Conservation (phyloP, 192 early-diverging fungal species). For the Glomus cerebriforme region DNA sequence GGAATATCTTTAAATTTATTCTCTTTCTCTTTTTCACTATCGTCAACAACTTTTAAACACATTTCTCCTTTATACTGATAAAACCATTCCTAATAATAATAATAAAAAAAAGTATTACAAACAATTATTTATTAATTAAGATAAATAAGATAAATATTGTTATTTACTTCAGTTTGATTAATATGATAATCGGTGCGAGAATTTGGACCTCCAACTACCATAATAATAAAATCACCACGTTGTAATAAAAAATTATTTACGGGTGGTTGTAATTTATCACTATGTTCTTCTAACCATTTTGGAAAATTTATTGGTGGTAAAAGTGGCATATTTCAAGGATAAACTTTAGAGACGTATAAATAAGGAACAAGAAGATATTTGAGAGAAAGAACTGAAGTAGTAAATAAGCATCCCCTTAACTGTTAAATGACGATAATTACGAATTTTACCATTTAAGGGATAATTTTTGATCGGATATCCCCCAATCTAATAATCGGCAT, state of each 20-base stretch:
- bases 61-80: conserved; percentile 93
- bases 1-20: conserved; percentile 83
- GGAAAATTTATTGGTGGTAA: conserved; percentile 86
- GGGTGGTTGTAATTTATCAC: conserved; percentile 85
- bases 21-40: too few relatives aligned
- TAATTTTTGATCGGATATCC: too few relatives aligned
- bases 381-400: too few relatives aligned
- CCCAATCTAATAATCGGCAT: too few relatives aligned
- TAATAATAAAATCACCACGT: conserved; percentile 82
- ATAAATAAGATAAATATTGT: background rate
- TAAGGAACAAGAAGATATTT: too few relatives aligned
- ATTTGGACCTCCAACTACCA: conserved; percentile 95
- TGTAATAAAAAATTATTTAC: conserved; percentile 92
- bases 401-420: too few relatives aligned
- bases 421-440: too few relatives aligned
- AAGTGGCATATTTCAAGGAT: conserved; percentile 41
- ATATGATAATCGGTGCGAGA: conserved; percentile 95
- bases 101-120: background rate
- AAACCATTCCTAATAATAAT: conserved; percentile 82
- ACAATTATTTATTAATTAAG: conserved; percentile 1
- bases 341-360: background rate
- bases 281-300: conserved; percentile 83
- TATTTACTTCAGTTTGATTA: conserved; percentile 87
- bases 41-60: conserved; percentile 86
- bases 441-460: too few relatives aligned